Conservation (phyloP, 2,329 filamentous ascomycete species). For the Aspergillus cejpii region DNA sequence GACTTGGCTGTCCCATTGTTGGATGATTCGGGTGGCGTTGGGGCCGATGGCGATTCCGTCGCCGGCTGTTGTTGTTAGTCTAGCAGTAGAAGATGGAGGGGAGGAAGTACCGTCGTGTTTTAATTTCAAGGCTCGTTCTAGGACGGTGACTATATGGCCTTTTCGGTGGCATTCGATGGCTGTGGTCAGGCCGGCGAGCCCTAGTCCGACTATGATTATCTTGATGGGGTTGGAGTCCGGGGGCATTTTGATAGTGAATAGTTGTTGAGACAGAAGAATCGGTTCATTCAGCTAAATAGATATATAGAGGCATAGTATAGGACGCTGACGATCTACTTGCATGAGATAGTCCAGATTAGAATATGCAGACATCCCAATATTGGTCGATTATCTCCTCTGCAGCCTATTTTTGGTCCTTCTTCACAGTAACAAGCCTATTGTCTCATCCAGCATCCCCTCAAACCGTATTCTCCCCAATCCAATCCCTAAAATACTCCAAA, state of each 20-base stretch:
- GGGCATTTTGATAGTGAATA: too few species aligned
- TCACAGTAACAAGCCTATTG: too few species aligned
- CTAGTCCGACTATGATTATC: constrained; percentile 11
- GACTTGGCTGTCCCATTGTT: constrained; percentile 3
- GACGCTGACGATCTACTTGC: too few species aligned
- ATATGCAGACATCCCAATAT: too few species aligned
- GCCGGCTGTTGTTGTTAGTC: constrained; percentile 7
- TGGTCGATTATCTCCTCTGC: too few species aligned
- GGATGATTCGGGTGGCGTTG: constrained; percentile 5
- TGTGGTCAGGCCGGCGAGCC: constrained; percentile 6
- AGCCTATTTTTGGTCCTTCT: too few species aligned
- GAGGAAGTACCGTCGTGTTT: neutral
- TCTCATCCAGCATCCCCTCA: neutral
- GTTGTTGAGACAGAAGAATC: too few species aligned
- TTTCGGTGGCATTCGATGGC: constrained; percentile 12
- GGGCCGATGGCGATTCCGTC: constrained; percentile 9
- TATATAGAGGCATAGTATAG: too few species aligned
- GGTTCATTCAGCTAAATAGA: too few species aligned
- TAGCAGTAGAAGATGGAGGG: neutral
- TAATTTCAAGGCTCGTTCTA: constrained; percentile 3
- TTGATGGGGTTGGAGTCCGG: constrained; percentile 9
- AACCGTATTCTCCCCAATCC: too few species aligned
- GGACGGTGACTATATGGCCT: constrained; percentile 7
- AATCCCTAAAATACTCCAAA: too few species aligned
- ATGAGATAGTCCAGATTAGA: too few species aligned